These are phyloP conservation scores for Amphicarpaea edgeworthii DNA, from an alignment of 306 rosid species.

Conservation along the genomic window DNA sequence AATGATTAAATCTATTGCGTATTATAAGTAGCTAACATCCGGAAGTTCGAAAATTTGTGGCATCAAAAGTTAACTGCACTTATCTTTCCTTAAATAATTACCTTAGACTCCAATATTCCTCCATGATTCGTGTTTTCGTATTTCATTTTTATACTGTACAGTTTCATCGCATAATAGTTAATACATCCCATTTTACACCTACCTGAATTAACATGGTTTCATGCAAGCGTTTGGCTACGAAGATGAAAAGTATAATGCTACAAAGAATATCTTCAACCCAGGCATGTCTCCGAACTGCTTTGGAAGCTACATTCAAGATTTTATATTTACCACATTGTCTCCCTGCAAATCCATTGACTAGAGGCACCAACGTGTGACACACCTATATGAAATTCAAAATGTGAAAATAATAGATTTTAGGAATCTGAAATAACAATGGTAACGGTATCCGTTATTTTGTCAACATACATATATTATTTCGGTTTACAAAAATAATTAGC, in stretches of 20 bases:
- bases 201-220: constrained; percentile 18
- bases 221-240: constrained; percentile 10
- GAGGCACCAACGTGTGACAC: background rate
- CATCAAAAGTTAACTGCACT: background rate
- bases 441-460: constrained; percentile 2
- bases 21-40: background rate
- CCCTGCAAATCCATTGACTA: constrained; percentile 11
- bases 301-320: constrained; percentile 18
- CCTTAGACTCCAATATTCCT: background rate
- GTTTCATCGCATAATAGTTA: constrained; percentile 1
- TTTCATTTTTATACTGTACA: constrained; percentile 25
- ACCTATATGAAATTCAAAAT: constrained; percentile 36
- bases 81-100: background rate
- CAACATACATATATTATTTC: background rate
- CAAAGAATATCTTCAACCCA: no score
- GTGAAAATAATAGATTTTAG: constrained; percentile 1
- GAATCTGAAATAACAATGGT: constrained; percentile 12
- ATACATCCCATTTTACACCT: background rate
- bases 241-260: constrained; percentile 10
- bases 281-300: constrained; percentile 17
- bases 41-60: background rate
- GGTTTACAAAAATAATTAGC: constrained; percentile 2
- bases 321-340: background rate
- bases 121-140: background rate
- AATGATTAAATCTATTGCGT: background rate